Base-by-base conservation (phyloP, 2,329 filamentous ascomycete species). In the Venturia asperata region DNA sequence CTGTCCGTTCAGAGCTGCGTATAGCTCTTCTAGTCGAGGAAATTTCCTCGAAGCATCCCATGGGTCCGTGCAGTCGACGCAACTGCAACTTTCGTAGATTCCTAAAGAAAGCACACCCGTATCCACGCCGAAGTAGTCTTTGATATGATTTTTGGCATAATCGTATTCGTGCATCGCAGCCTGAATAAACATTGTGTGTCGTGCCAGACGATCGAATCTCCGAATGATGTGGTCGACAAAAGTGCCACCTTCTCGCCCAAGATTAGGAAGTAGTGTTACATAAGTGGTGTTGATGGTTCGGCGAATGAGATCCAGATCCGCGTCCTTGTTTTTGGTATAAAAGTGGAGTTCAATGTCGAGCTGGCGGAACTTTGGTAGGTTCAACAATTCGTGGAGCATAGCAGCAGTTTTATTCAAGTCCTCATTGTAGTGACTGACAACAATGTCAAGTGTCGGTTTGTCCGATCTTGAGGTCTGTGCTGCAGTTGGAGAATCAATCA, bases 121-220 rank as follows among this genome's bases (percentile, higher is more conserved):
- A 52, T 74, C 68, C 30, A 75, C 68, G 49, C 71, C 64, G 62
- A 76, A 76, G 67, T 77, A 81, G 43, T 78, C 73, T 1, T 71
- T 68, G 7, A 81, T 69, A 2, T 77, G 75, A 5, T 72, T 69
- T 37, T 73, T 73, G 42, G 78, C 70, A 60, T 77, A 73, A 43
- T 66, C 67, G 39, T 73, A 71, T 49, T 78, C 77, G 67, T 81
- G 73, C 37, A 78, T 67, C 41, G 74, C 74, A 4, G 78, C 79
- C 71, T 82, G 79, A 6, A 81, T 71, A 71, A 82, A 82, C 34
- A 82, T 67, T 0, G 78, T 81, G 62, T 82, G 79, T 15, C 71
- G 71, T 13, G 79, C 76, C 3, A 82, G 74, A 27, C 68, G 69
- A 45, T 80, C 75, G 76, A 77, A 82, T 52, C 72, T 66, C 17